Evolutionary conservation across 768 basidiomycete species (phyloP), one percentile per base, ranked within the genome.

Genomic region (Podaxis sp.): DNA sequence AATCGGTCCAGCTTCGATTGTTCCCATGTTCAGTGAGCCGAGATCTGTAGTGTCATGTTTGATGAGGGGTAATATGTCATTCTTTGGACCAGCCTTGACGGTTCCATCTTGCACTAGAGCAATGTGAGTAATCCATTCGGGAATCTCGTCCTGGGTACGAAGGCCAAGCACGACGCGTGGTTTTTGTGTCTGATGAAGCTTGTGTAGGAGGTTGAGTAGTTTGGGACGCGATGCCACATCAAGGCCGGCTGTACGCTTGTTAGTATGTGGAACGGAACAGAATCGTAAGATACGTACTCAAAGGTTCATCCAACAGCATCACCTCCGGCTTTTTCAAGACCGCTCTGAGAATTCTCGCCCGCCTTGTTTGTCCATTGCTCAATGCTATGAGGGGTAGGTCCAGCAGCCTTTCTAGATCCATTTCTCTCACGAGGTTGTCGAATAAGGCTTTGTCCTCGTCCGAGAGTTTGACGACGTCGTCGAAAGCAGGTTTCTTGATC

Each of bases 321-420:
- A 98, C 71, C 64, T 88, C 82, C 0, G 95, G 93, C 51, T 83
- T 80, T 17, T 74, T 77, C 36, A 98, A 71, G 8, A 98, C 73
- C 0, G 92, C 91, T 66, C 88, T 85, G 8, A 92, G 80, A 52
- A 99, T 91, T 51, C 95, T 79, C 4, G 95, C 95, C 17, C 93
- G 77, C 42, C 96, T 78, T 33, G 89, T 98, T 77, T 99, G 96
- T 0, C 96, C 96, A 69, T 96, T 96, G 65, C 90, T 93, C 57
- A 99, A 73, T 0, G 92, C 92, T 7, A 98, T 80, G 3, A 92
- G 71, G 0, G 96, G 96, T 4, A 96, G 70, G 69, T 95, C 89
- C n/a, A 99, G 77, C 26, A 96, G 74, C 4, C 78, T 67, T 1
- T 73, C 71, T 44, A 98, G 76, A 8, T 82, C 81, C 71, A 98